phyloP scores from a whole-genome alignment of 2,329 filamentous ascomycete species.

The Oidium heveae region DNA sequence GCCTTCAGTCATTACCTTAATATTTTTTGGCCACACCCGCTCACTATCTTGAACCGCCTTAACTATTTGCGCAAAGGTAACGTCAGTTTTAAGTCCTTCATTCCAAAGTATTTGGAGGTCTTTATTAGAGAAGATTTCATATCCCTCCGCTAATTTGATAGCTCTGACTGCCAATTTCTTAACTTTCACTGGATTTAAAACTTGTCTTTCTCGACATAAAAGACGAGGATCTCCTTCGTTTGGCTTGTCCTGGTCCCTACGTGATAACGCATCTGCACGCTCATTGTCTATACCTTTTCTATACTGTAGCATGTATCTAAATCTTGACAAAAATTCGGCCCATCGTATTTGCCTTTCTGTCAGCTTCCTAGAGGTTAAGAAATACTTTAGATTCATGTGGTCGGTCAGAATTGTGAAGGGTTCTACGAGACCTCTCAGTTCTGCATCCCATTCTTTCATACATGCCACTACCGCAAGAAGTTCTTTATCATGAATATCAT shows the following conservation, averaged over 20 bases:
- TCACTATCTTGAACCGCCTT: no score
- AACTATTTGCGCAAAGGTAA: not conserved
- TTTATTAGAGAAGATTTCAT: not conserved
- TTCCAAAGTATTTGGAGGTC: not conserved
- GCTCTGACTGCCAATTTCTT: not conserved
- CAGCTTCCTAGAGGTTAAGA: no score
- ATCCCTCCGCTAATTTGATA: not conserved
- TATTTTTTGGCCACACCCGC: no score
- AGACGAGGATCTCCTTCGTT: not conserved
- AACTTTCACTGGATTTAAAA: not conserved
- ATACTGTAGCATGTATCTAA: not conserved
- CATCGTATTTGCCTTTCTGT: no score
- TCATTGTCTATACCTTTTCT: not conserved
- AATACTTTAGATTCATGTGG: not conserved
- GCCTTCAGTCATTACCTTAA: no score
- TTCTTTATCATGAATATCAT: not conserved
- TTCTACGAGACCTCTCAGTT: not conserved
- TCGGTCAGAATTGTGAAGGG: not conserved
- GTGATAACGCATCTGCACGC: no score
- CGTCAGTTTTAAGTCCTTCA: not conserved
- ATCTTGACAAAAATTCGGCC: not conserved
- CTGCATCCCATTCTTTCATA: not conserved
- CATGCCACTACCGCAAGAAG: not conserved
- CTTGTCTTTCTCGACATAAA: no score
- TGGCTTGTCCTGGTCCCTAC: not conserved